Conservation (phyloP, 352 stramenopile species). For the Poterioochromonas sp. region DNA sequence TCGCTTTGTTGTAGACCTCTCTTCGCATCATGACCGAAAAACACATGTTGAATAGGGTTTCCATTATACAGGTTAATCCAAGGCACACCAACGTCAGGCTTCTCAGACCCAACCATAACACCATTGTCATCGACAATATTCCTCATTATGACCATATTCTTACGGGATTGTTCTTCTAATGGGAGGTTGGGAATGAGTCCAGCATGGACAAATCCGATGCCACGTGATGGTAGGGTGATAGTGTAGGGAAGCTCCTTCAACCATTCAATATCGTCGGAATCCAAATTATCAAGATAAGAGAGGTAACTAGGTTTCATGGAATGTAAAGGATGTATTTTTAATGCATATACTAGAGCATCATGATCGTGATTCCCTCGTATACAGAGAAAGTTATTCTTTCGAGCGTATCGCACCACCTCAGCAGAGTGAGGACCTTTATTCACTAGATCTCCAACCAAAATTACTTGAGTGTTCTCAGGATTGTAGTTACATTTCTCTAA, state of each 20-base stretch:
- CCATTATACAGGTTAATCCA: constrained; percentile 44
- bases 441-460: constrained; percentile 50
- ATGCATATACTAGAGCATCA: constrained; percentile 7
- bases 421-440: constrained; percentile 49
- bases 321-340: background rate
- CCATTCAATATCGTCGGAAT: constrained; percentile 38
- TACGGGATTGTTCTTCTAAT: background rate
- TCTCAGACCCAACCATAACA: background rate
- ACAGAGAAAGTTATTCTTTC: constrained; percentile 39
- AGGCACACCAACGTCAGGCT: background rate
- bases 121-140: background rate
- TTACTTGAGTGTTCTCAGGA: constrained; percentile 38
- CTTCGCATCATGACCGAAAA: constrained; percentile 51
- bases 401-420: constrained; percentile 41
- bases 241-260: constrained; percentile 44
- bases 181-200: constrained; percentile 33
- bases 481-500: constrained; percentile 46
- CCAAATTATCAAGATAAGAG: background rate
- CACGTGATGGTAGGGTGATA: constrained; percentile 39
- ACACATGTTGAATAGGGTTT: background rate
- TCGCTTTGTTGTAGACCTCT: constrained; percentile 45
- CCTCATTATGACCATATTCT: background rate
- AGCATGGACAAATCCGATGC: constrained; percentile 45
- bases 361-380: constrained; percentile 30
- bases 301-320: too few species aligned